Conservation (phyloP, 805 yeast species). For the Myxozyma udenii region DNA sequence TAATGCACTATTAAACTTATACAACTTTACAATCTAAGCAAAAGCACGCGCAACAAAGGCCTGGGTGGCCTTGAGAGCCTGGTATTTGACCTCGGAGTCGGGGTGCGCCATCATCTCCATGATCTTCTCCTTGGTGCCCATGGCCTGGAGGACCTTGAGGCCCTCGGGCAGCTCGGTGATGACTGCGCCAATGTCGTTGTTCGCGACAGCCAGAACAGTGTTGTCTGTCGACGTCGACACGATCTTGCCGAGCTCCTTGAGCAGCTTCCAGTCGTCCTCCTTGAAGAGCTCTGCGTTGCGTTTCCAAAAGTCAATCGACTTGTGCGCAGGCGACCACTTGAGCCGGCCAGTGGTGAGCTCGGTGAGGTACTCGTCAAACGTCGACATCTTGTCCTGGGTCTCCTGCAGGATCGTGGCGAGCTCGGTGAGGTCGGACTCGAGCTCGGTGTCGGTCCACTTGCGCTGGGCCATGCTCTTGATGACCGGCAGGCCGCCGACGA, state of each 20-base stretch:
- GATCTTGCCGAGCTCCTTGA: slow-evolving; percentile 55
- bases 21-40: slow-evolving; percentile 13
- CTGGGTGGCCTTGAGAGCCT: slow-evolving; percentile 95
- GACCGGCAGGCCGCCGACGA: slow-evolving; percentile 70
- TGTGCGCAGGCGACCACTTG: slow-evolving; percentile 90
- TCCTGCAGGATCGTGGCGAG: slow-evolving; percentile 62
- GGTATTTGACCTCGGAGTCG: slow-evolving; percentile 86
- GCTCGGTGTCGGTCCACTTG: slow-evolving; percentile 93
- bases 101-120: slow-evolving; percentile 80
- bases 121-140: slow-evolving; percentile 69
- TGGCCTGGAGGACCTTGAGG: slow-evolving; percentile 49
- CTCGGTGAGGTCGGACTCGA: slow-evolving; percentile 63
- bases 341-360: slow-evolving; percentile 77
- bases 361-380: slow-evolving; percentile 85
- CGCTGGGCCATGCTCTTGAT: slow-evolving; percentile 71
- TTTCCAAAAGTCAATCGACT: slow-evolving; percentile 83
- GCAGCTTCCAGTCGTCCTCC: slow-evolving; percentile 69
- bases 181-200: slow-evolving; percentile 64
- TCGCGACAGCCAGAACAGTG: slow-evolving; percentile 52
- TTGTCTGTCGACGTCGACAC: slow-evolving; percentile 36
- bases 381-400: slow-evolving; percentile 74
- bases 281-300: slow-evolving; percentile 76
- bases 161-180: slow-evolving; percentile 63
- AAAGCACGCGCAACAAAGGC: slow-evolving; percentile 82
- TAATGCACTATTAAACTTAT: no score